A percentile compares a stretch with the other conserved stretches of the same genome.
phyloP scores from a whole-genome alignment of 805 yeast species.

The Yamadazyma insecticola region DNA sequence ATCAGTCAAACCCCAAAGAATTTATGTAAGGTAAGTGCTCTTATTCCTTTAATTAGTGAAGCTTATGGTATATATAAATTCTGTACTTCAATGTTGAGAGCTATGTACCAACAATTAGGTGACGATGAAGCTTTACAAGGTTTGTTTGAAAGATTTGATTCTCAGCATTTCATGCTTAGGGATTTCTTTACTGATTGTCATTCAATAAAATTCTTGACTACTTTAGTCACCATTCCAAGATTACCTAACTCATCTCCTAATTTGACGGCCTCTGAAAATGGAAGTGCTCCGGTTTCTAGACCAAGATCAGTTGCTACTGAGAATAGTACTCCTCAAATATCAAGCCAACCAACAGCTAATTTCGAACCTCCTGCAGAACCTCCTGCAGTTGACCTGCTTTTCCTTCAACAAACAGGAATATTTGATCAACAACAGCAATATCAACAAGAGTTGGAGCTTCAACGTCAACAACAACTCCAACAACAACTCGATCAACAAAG shows the following conservation, averaged over 20 bases:
- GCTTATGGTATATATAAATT: conserved; percentile 91
- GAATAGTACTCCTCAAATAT: conserved; percentile 36
- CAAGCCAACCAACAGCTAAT: conserved; percentile 39
- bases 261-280: conserved; percentile 44
- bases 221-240: conserved; percentile 76
- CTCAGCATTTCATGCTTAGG: conserved; percentile 67
- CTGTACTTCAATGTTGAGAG: conserved; percentile 84
- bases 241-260: conserved; percentile 58
- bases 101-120: conserved; percentile 69
- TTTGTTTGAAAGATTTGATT: conserved; percentile 61
- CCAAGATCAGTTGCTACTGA: conserved; percentile 22
- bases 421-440: conserved; percentile 50
- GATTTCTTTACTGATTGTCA: conserved; percentile 91
- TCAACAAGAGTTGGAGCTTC: conserved; percentile 60
- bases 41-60: conserved; percentile 88
- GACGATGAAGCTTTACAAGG: conserved; percentile 76
- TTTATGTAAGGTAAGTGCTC: conserved; percentile 79
- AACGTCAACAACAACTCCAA: conserved; percentile 62
- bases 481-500: conserved; percentile 67
- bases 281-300: conserved; percentile 25
- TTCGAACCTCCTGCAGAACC: conserved; percentile 28
- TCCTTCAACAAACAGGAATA: conserved; percentile 53
- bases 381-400: conserved; percentile 30
- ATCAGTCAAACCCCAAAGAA: conserved; percentile 54
- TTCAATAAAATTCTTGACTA: conserved; percentile 72